Evolutionary conservation across 169 alveolate species (phyloP).

Genomic region (Eimeria acervulina): DNA sequence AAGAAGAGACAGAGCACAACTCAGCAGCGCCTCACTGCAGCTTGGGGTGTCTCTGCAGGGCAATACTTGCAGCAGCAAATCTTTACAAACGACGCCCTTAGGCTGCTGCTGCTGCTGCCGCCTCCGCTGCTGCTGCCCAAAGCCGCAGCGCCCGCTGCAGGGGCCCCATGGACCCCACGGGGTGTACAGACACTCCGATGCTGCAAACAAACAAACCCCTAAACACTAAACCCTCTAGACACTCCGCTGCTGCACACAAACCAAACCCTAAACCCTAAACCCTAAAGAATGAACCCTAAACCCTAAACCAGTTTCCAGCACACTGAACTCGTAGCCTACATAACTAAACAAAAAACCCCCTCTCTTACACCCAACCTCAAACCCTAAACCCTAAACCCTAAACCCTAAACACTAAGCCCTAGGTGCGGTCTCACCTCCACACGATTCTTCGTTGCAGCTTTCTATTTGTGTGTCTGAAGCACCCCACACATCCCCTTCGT

Average conservation of each 20-base stretch:
- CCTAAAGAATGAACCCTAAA: no score
- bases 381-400: neutral
- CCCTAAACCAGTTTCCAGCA: neutral
- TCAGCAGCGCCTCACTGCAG: neutral
- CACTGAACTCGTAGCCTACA: neutral
- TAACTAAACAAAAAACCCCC: neutral
- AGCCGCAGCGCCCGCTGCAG: conserved; percentile 14
- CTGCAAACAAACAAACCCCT: neutral
- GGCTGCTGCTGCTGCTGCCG: conserved; percentile 14
- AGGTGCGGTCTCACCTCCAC: neutral
- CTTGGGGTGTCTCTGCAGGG: neutral
- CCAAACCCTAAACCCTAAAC: no score
- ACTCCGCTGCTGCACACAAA: no score
- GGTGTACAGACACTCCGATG: neutral
- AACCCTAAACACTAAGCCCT: conserved; percentile 10
- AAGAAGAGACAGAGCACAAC: no score
- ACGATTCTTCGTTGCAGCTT: neutral
- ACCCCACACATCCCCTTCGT: no score
- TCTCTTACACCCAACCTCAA: neutral
- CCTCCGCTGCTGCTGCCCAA: neutral
- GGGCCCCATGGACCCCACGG: conserved; percentile 39
- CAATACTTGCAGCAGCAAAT: neutral
- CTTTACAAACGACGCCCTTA: neutral
- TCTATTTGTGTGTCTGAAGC: neutral
- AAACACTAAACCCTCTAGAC: neutral